These are phyloP conservation scores for Xylaria sp. DNA, from an alignment of 2,329 filamentous ascomycete species.

Conservation along the genomic window DNA sequence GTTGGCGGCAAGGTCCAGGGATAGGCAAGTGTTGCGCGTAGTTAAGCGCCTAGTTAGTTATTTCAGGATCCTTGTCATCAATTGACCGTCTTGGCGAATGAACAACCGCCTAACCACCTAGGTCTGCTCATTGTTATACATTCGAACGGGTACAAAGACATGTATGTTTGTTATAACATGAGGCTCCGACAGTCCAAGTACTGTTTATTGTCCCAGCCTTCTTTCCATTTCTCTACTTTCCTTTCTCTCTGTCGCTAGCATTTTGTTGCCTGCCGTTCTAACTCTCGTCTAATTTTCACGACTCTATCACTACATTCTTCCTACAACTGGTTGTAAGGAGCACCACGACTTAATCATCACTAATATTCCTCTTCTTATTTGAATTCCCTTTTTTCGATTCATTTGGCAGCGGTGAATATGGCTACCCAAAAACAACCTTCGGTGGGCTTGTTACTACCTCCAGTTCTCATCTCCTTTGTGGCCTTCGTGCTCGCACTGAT, in stretches of 20 bases:
- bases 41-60: slow-evolving; percentile 22
- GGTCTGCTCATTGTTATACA: neutral
- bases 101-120: neutral
- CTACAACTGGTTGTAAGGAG: slow-evolving; percentile 19
- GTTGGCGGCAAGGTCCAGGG: neutral
- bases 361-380: neutral
- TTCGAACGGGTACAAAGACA: neutral
- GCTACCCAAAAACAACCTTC: slow-evolving; percentile 19
- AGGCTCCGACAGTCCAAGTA: neutral
- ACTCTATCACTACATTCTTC: slow-evolving; percentile 10
- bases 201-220: neutral
- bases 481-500: slow-evolving; percentile 46
- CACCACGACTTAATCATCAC: neutral
- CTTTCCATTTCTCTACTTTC: too few relatives aligned
- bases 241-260: too few relatives aligned
- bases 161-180: slow-evolving; percentile 10
- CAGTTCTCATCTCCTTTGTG: slow-evolving; percentile 43
- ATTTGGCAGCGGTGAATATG: slow-evolving; percentile 9
- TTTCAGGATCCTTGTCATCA: neutral
- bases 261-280: slow-evolving; percentile 15
- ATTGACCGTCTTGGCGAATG: slow-evolving; percentile 2
- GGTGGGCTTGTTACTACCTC: slow-evolving; percentile 36
- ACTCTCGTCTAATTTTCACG: neutral
- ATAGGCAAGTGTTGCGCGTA: slow-evolving; percentile 2
- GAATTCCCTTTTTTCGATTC: neutral